phyloP scores from a whole-genome alignment of 257 asterid genomes.

The Nicotiana paniculata region DNA sequence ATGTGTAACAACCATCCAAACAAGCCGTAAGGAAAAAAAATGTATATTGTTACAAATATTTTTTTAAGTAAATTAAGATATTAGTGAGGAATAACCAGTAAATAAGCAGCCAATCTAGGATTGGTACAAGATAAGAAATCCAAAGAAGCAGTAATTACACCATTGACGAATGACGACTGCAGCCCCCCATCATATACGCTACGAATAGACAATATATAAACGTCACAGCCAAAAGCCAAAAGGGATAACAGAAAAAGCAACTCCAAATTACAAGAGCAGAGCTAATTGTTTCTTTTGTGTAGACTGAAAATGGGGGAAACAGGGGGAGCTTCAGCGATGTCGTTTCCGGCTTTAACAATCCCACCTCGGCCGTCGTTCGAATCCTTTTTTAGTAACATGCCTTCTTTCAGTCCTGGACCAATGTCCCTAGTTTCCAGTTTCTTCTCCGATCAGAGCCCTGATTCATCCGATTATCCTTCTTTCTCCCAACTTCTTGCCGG shows the following conservation, averaged over 20 bases:
- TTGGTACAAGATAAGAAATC: too few species aligned
- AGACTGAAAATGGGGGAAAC: conserved; percentile 30
- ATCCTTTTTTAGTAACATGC: conserved; percentile 32
- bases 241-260: background rate
- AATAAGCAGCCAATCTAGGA: too few species aligned
- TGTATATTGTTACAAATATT: too few species aligned
- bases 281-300: background rate
- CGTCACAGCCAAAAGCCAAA: background rate
- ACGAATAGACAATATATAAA: background rate
- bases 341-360: conserved; percentile 45
- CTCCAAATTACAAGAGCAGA: background rate
- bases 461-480: conserved; percentile 31
- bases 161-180: background rate
- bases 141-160: background rate
- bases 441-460: conserved; percentile 39
- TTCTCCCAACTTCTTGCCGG: conserved; percentile 87
- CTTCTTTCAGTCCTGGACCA: conserved; percentile 62
- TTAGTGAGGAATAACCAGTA: too few species aligned
- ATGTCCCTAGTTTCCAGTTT: conserved; percentile 49
- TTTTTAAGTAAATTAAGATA: too few species aligned
- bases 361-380: conserved; percentile 59
- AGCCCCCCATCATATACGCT: background rate
- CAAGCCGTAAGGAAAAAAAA: too few species aligned
- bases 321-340: conserved; percentile 19
- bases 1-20: too few species aligned